These are phyloP conservation scores for Williopsis jadinii DNA, from an alignment of 1,139 yeast species.

Conservation along the genomic window DNA sequence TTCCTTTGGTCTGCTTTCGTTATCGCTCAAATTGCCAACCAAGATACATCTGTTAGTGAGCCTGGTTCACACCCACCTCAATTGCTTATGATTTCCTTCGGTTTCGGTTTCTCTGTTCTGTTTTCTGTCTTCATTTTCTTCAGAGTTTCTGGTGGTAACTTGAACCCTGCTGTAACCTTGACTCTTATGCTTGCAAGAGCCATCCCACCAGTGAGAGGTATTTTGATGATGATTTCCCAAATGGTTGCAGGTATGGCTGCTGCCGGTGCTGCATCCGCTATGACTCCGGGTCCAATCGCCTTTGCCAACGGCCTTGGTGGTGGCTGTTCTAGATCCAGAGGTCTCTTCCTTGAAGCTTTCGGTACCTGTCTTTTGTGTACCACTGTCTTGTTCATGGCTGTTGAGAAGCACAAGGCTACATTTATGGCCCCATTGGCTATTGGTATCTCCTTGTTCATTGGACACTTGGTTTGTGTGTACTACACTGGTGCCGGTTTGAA, in stretches of 20 bases:
- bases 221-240: conserved; percentile 59
- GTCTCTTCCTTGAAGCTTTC: conserved; percentile 76
- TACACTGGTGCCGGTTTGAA: conserved; percentile 90
- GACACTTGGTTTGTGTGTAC: conserved; percentile 75
- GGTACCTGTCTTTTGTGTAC: conserved; percentile 68
- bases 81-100: conserved; percentile 74
- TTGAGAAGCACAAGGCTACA: conserved; percentile 73
- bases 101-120: conserved; percentile 85
- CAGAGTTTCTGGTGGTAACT: conserved; percentile 83
- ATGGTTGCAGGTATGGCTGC: conserved; percentile 87
- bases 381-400: conserved; percentile 78
- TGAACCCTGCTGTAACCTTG: conserved; percentile 85
- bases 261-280: conserved; percentile 81
- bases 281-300: conserved; percentile 76
- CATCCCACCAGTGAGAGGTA: conserved; percentile 66
- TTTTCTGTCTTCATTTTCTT: conserved; percentile 67
- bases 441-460: conserved; percentile 77
- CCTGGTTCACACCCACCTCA: conserved; percentile 56
- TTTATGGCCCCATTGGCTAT: conserved; percentile 78
- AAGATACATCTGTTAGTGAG: conserved; percentile 40
- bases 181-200: conserved; percentile 67
- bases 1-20: conserved; percentile 78
- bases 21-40: conserved; percentile 82
- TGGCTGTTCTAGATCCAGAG: conserved; percentile 67
- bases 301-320: conserved; percentile 72